A percentile compares a stretch with the other conserved stretches of the same genome.
Evolutionary conservation across 371 early-diverging fungal species (phyloP).

Genomic region (Zychaea mexicana): DNA sequence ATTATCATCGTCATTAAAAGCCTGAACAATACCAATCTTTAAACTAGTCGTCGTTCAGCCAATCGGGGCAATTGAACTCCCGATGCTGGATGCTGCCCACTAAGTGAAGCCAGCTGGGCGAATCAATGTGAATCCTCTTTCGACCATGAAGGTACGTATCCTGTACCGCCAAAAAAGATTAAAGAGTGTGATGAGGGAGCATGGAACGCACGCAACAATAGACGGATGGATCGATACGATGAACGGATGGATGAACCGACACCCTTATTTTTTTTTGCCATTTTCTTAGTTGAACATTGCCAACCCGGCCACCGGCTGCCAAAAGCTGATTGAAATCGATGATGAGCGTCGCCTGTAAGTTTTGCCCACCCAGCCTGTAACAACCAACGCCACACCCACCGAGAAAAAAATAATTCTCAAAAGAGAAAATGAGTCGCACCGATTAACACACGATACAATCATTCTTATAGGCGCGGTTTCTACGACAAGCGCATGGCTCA

Average conservation of each 20-base stretch:
- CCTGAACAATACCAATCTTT: too few species aligned
- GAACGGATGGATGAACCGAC: not conserved
- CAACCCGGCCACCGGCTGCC: slow-evolving; percentile 98
- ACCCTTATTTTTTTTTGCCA: not conserved
- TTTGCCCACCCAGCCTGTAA: slow-evolving; percentile 36
- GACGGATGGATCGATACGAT: slow-evolving; percentile 7
- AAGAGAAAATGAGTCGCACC: not conserved
- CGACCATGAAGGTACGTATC: slow-evolving; percentile 3
- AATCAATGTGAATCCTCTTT: not conserved
- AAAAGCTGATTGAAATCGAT: slow-evolving; percentile 98
- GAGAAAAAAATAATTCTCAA: not conserved
- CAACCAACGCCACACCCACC: not conserved
- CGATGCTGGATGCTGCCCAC: too few species aligned
- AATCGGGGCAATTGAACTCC: too few species aligned
- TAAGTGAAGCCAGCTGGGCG: not conserved
- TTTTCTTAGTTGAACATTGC: slow-evolving; percentile 94
- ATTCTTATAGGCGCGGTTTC: slow-evolving; percentile 94
- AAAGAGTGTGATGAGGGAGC: not conserved
- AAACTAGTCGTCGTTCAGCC: too few species aligned
- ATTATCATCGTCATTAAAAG: too few species aligned
- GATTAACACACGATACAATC: not conserved
- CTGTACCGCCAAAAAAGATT: not conserved
- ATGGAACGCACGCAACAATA: not conserved
- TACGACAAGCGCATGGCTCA: slow-evolving; percentile 98
- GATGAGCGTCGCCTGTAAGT: slow-evolving; percentile 95